Evolutionary conservation across 2,329 filamentous ascomycete species (phyloP).

Genomic region (Sporothrix humicola): DNA sequence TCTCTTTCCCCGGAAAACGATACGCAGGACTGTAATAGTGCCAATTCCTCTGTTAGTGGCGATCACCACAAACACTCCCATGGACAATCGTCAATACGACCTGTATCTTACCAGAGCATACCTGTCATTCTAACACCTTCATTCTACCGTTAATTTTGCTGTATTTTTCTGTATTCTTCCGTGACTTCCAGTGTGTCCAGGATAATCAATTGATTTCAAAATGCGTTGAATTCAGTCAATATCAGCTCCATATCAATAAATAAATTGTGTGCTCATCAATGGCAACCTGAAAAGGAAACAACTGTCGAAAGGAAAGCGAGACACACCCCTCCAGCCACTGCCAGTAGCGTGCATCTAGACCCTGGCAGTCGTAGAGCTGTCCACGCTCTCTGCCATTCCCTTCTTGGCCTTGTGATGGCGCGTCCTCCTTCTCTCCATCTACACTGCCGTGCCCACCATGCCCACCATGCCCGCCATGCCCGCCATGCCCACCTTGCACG

Average conservation of each 20-base stretch:
- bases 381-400: too few relatives aligned
- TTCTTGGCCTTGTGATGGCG: not conserved
- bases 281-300: not conserved
- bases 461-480: too few relatives aligned
- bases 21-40: not conserved
- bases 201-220: too few relatives aligned
- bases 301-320: not conserved
- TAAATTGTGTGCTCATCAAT: not conserved
- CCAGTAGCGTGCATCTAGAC: not conserved
- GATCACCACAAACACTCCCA: not conserved
- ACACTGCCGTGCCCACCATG: not conserved
- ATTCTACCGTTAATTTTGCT: too few relatives aligned
- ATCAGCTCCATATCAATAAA: not conserved
- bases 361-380: too few relatives aligned
- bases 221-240: too few relatives aligned
- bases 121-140: too few relatives aligned
- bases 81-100: not conserved
- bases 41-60: not conserved
- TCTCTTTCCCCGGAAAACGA: conserved; percentile 10
- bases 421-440: not conserved
- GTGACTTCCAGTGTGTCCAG: too few relatives aligned
- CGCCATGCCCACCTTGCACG: not conserved
- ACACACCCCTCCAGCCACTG: not conserved
- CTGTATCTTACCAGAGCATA: too few relatives aligned
- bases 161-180: too few relatives aligned